Conservation (phyloP, 345 rosid genomes). For the Eucalyptus brandiana region DNA sequence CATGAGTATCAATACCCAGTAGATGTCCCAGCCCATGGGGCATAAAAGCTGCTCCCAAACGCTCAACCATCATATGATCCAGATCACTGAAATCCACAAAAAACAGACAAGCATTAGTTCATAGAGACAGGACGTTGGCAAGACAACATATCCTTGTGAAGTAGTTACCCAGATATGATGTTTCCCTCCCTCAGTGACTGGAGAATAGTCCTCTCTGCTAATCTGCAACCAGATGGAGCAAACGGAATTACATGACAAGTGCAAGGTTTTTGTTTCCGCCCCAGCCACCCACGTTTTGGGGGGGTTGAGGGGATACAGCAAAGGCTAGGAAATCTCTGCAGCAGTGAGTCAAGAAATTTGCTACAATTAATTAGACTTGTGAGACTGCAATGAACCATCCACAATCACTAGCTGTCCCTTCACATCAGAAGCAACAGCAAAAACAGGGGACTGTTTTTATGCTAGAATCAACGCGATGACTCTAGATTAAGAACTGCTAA, state of each 20-base stretch:
- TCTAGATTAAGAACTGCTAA: neutral
- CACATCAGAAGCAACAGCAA: neutral
- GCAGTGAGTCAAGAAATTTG: neutral
- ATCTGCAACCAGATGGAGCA: constrained; percentile 20
- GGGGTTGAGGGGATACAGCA: neutral
- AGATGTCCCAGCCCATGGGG: constrained; percentile 96
- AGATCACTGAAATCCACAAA: constrained; percentile 29
- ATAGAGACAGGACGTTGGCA: neutral
- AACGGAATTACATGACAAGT: neutral
- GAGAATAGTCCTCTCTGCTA: constrained; percentile 72
- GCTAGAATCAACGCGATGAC: neutral
- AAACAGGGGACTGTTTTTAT: neutral
- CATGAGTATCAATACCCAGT: constrained; percentile 91
- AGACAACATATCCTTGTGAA: neutral
- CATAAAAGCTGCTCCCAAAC: constrained; percentile 86
- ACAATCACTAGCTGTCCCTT: neutral
- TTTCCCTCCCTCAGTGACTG: constrained; percentile 57
- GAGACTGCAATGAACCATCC: neutral
- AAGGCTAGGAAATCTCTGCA: neutral
- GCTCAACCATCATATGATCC: constrained; percentile 71
- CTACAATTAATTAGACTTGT: neutral
- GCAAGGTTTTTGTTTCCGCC: neutral
- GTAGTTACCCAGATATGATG: constrained; percentile 57
- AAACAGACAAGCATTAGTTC: neutral
- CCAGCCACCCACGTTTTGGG: too few relatives aligned